A percentile compares a stretch with the other conserved stretches of the same genome.
These are phyloP conservation scores for Dipteronia sinensis DNA, from an alignment of 345 rosid genomes.

Conservation along the genomic window DNA sequence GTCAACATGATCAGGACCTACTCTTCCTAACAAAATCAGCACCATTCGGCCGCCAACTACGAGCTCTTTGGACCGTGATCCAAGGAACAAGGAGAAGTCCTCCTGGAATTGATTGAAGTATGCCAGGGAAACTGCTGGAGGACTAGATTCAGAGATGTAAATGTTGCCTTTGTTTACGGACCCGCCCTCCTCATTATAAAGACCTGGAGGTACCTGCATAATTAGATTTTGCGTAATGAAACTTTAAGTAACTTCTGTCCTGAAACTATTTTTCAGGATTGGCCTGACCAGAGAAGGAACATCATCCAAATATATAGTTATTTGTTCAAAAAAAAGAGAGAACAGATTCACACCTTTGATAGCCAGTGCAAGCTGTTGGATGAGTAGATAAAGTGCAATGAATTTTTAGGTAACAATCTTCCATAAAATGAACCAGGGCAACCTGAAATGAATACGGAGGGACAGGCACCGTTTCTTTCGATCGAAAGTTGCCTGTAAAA, in stretches of 20 bases:
- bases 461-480: conserved; percentile 25
- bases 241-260: too few relatives aligned
- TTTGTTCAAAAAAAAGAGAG: too few relatives aligned
- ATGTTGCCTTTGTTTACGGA: conserved; percentile 72
- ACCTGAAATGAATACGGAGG: conserved; percentile 41
- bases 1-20: conserved; percentile 60
- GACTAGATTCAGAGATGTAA: conserved; percentile 63
- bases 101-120: conserved; percentile 68
- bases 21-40: conserved; percentile 67
- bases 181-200: conserved; percentile 66
- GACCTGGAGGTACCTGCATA: conserved; percentile 64
- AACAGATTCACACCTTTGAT: conserved; percentile 54
- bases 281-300: too few relatives aligned
- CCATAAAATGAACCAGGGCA: conserved; percentile 88
- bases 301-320: too few relatives aligned
- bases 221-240: too few relatives aligned
- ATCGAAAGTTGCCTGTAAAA: conserved; percentile 35
- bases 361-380: conserved; percentile 92
- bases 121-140: conserved; percentile 60
- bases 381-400: conserved; percentile 71
- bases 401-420: conserved; percentile 66
- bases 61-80: conserved; percentile 61
- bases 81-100: conserved; percentile 71
- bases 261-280: too few relatives aligned
- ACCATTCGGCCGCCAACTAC: conserved; percentile 65